A percentile compares a stretch with the other conserved stretches of the same genome.
These are phyloP conservation scores for Venustampulla echinocandica DNA, from an alignment of 495 filamentous ascomycete genomes.

Conservation along the genomic window DNA sequence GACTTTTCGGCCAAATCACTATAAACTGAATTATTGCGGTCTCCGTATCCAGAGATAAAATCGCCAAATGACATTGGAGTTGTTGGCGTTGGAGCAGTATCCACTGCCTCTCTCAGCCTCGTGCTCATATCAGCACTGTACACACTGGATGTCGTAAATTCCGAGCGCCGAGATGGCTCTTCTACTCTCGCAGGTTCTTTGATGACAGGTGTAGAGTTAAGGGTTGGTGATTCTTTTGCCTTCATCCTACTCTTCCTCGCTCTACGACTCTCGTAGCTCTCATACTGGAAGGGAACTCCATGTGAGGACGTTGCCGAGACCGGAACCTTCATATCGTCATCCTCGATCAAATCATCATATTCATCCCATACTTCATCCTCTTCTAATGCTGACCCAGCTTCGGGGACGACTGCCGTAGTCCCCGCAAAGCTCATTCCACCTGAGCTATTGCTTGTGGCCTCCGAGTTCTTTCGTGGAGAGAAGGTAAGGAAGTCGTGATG, in stretches of 20 bases:
- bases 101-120: slow-evolving; percentile 34
- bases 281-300: slow-evolving; percentile 37
- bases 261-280: slow-evolving; percentile 29
- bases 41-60: slow-evolving; percentile 41
- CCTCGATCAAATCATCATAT: slow-evolving; percentile 82
- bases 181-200: background rate
- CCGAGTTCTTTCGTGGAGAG: slow-evolving; percentile 60
- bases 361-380: slow-evolving; percentile 91
- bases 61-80: slow-evolving; percentile 47
- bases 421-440: slow-evolving; percentile 34
- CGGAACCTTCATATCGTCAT: slow-evolving; percentile 29
- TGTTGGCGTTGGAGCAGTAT: slow-evolving; percentile 30
- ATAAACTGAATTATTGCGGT: slow-evolving; percentile 34
- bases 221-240: slow-evolving; percentile 21
- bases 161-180: slow-evolving; percentile 1
- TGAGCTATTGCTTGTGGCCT: slow-evolving; percentile 60
- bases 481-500: slow-evolving; percentile 54
- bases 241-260: slow-evolving; percentile 20
- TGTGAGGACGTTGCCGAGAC: slow-evolving; percentile 44
- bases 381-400: slow-evolving; percentile 45
- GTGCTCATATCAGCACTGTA: slow-evolving; percentile 41
- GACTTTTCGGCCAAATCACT: slow-evolving; percentile 9
- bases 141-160: slow-evolving; percentile 18
- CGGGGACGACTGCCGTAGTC: slow-evolving; percentile 51
- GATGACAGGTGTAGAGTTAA: slow-evolving; percentile 5